Evolutionary conservation across 2,329 filamentous ascomycete species (phyloP), one percentile per base, ranked within the genome.

Genomic region (Aureobasidium uvarum): DNA sequence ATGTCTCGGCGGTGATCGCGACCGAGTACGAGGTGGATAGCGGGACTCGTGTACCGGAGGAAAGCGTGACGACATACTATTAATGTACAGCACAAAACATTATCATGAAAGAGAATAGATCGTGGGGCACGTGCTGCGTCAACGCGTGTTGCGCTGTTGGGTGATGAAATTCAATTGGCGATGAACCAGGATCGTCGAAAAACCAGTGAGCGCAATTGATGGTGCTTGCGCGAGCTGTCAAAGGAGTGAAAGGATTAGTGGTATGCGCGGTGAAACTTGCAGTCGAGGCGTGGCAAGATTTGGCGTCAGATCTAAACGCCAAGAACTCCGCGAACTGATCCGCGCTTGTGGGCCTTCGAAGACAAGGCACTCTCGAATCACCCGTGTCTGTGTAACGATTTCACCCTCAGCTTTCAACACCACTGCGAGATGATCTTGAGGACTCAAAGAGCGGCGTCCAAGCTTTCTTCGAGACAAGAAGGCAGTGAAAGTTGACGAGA

Each of bases 1-100:
- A 71, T 91, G 91, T 67, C 87, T 84, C 70, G 86, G 86, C 58
- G 88, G 87, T 31, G 88, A 91, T 70, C 89, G 87, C 25, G 89
- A 92, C 69, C 89, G 84, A 72, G 91, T 88, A 73, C 88, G 82
- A 65, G 78, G 74, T 60, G 74, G 75, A 67, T 76, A 75, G 70
- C 73, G 72, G 55, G 73, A 72, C 38, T 67, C 69, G 58, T 67
- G 62, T n/a, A 59, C 33, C 25, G 59, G 65, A 33, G 67, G 66
- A 51, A 67, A 69, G 25, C 68, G 67, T 63, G 62, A 62, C 43
- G 66, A 68, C 68, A 69, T 69, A 58, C 64, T 65, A 50, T 39
- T 54, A 38, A 43, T 54, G 60, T 43, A 54, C 48, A 36, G 60
- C 38, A 43, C 60, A 50, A 51, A 62, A 52, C 60, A 63, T 63